A percentile compares a stretch with the other conserved stretches of the same genome.
phyloP scores from a whole-genome alignment of 495 filamentous ascomycete species.

The Rostrohypoxylon terebratum region DNA sequence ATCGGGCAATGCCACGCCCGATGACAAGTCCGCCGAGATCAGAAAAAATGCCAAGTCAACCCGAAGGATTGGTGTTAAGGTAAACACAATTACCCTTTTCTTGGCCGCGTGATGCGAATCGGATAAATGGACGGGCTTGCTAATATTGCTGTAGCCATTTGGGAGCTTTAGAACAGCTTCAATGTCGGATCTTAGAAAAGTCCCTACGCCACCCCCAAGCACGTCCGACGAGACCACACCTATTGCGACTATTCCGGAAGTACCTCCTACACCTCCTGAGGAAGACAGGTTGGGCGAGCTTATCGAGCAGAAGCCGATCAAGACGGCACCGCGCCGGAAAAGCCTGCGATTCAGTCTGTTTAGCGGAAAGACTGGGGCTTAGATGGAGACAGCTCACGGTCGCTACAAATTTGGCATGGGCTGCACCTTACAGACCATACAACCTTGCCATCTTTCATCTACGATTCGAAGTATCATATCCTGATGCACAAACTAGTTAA shows the following conservation, averaged over 20 bases:
- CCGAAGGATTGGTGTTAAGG: conserved; percentile 47
- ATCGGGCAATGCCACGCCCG: conserved; percentile 50
- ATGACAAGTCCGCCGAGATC: conserved; percentile 39
- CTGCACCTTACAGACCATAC: background rate
- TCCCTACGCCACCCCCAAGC: conserved; percentile 45
- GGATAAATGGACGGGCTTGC: conserved; percentile 15
- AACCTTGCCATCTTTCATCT: background rate
- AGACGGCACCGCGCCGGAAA: conserved; percentile 44
- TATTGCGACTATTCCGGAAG: conserved; percentile 48
- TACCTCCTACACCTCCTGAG: conserved; percentile 50
- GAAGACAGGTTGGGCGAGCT: conserved; percentile 42
- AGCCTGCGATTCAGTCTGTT: conserved; percentile 48
- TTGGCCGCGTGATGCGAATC: conserved; percentile 11
- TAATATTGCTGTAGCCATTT: conserved; percentile 44
- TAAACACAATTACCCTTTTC: conserved; percentile 18
- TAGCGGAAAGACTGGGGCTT: conserved; percentile 34
- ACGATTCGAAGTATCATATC: background rate
- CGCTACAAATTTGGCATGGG: background rate
- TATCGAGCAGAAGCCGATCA: conserved; percentile 39
- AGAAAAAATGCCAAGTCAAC: conserved; percentile 44
- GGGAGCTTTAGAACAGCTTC: conserved; percentile 47
- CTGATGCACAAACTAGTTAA: conserved; percentile 15
- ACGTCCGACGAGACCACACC: conserved; percentile 46
- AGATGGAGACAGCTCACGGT: background rate
- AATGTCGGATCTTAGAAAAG: conserved; percentile 38